A percentile compares a stretch with the other conserved stretches of the same genome.
Evolutionary conservation across 768 basidiomycete species (phyloP).

Genomic region (Pisolithus marmoratus): DNA sequence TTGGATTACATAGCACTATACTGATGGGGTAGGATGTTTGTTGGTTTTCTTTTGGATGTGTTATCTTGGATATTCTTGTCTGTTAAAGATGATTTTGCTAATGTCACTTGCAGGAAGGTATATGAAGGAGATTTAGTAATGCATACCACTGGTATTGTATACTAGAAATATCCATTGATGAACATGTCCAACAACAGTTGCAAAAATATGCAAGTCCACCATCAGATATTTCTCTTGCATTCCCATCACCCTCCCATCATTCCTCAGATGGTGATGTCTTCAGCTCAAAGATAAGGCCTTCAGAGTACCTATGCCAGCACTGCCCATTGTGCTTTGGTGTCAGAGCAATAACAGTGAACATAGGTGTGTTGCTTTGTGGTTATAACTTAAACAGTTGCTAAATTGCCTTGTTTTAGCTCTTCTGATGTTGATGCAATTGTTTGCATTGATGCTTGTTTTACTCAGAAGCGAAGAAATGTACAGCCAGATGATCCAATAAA

Average conservation of each 20-base stretch:
- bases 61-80: too few relatives aligned
- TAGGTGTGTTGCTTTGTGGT: constrained; percentile 2
- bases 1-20: neutral
- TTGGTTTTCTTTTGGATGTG: too few relatives aligned
- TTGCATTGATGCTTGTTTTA: constrained; percentile 32
- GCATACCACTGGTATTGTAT: constrained; percentile 22
- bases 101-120: constrained; percentile 13
- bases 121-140: constrained; percentile 19
- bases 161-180: constrained; percentile 8
- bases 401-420: neutral
- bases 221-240: neutral
- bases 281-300: constrained; percentile 1
- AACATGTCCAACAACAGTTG: constrained; percentile 1
- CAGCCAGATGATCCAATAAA: constrained; percentile 7
- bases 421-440: constrained; percentile 23
- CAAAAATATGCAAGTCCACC: neutral
- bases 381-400: neutral
- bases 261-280: neutral
- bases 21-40: too few relatives aligned
- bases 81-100: neutral
- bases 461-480: constrained; percentile 23
- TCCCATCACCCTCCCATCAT: neutral
- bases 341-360: neutral
- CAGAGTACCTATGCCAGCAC: constrained; percentile 13
- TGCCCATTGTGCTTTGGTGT: constrained; percentile 27